Percentiles rank a stretch among this genome's conserved stretches.
phyloP scores from a whole-genome alignment of 495 filamentous ascomycete genomes.

The Penicillium salamii region DNA sequence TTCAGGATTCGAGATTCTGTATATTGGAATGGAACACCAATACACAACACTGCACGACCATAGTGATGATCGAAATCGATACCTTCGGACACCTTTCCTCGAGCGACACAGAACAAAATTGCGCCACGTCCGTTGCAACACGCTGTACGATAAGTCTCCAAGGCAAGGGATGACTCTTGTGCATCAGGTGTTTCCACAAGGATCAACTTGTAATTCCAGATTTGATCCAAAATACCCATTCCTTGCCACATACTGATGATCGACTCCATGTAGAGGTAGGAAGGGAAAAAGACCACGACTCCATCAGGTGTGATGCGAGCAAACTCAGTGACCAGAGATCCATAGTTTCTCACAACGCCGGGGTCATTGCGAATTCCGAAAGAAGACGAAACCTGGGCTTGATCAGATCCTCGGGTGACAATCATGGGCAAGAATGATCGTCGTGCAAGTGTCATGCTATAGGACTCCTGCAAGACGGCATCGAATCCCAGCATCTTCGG shows the following conservation, averaged over 20 bases:
- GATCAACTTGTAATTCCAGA: conserved; percentile 99
- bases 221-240: conserved; percentile 94
- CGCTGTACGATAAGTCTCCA: conserved; percentile 95
- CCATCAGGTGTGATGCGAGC: conserved; percentile 93
- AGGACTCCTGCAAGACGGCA: conserved; percentile 92
- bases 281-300: conserved; percentile 98
- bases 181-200: conserved; percentile 96
- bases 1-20: conserved; percentile 97
- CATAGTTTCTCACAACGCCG: conserved; percentile 92
- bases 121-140: conserved; percentile 96
- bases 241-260: conserved; percentile 99
- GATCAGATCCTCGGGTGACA: conserved; percentile 91
- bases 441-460: conserved; percentile 94
- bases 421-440: conserved; percentile 96
- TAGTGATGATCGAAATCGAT: conserved; percentile 99
- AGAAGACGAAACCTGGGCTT: conserved; percentile 81
- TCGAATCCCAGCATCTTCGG: conserved; percentile 95
- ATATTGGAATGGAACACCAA: conserved; percentile 98
- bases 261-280: conserved; percentile 98
- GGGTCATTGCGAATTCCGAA: conserved; percentile 96
- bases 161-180: conserved; percentile 91
- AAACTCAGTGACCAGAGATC: conserved; percentile 88
- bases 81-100: conserved; percentile 95
- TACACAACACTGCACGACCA: conserved; percentile 92
- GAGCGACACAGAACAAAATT: conserved; percentile 87